Conservation (phyloP, 345 rosid species). For the Eucalyptus tenuipes region DNA sequence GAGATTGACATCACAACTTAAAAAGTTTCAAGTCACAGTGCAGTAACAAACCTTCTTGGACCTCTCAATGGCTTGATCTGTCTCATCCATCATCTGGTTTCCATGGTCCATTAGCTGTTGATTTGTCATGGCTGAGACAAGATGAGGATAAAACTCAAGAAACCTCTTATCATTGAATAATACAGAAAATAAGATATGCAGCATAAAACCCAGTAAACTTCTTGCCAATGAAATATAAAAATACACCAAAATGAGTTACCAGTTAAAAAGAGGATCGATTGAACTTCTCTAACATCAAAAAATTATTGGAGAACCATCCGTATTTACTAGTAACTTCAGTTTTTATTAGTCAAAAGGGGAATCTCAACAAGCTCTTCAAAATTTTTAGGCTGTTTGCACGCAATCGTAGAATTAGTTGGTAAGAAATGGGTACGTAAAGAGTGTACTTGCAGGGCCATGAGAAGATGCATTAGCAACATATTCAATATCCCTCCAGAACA, state of each 20-base stretch:
- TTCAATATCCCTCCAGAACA: neutral
- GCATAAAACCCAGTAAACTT: neutral
- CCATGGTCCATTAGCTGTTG: slow-evolving; percentile 73
- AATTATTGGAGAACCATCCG: neutral
- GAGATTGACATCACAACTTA: neutral
- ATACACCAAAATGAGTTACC: neutral
- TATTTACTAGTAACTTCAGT: neutral
- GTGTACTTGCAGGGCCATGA: neutral
- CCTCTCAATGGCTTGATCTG: slow-evolving; percentile 95
- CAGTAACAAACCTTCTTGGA: slow-evolving; percentile 54
- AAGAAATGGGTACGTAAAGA: neutral
- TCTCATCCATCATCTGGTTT: slow-evolving; percentile 87
- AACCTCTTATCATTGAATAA: neutral
- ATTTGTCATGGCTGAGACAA: slow-evolving; percentile 76
- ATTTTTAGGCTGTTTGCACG: neutral
- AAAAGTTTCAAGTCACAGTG: neutral
- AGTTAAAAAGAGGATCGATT: neutral
- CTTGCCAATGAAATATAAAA: neutral
- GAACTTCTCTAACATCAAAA: neutral
- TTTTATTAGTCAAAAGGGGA: neutral
- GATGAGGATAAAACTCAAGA: neutral
- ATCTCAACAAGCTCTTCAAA: neutral
- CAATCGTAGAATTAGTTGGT: neutral
- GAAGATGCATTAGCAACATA: neutral
- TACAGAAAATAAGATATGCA: neutral